Percentiles rank a stretch among this genome's conserved stretches.
Conservation (phyloP, 208 protist species). For the Trypanosoma rangeli region DNA sequence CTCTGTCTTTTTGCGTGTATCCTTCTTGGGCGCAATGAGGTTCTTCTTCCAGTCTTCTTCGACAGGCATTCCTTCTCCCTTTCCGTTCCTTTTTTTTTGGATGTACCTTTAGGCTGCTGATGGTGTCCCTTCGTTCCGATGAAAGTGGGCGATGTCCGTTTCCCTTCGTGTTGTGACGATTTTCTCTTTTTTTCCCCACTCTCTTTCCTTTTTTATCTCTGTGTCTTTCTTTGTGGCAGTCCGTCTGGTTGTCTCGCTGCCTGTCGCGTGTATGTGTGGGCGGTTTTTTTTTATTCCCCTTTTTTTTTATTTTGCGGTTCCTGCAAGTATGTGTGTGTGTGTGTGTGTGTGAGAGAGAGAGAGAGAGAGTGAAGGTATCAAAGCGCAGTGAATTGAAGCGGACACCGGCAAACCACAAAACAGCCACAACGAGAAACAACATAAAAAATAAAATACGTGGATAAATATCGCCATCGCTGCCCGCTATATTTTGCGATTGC, state of each 20-base stretch:
- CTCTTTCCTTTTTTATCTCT: constrained; percentile 18
- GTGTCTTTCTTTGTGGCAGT: constrained; percentile 13
- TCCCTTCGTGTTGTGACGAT: neutral
- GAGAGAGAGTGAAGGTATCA: neutral
- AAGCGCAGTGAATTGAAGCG: too few species aligned
- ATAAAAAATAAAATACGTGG: neutral
- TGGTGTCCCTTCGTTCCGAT: neutral
- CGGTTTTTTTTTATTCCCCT: neutral
- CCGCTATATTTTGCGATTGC: neutral
- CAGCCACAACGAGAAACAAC: too few species aligned
- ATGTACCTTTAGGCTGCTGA: neutral
- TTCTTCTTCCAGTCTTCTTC: constrained; percentile 89
- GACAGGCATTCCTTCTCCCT: constrained; percentile 27
- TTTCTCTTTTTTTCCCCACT: too few species aligned
- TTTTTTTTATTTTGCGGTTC: neutral
- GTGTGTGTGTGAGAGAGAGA: too few species aligned
- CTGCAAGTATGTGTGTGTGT: neutral
- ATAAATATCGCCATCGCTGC: neutral
- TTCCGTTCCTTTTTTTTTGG: constrained; percentile 17
- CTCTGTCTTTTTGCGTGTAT: constrained; percentile 93
- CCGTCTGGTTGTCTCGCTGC: neutral
- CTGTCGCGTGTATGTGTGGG: neutral
- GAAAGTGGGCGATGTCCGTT: neutral
- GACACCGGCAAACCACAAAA: too few species aligned
- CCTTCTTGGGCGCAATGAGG: constrained; percentile 65